Evolutionary conservation across 1,284 basidiomycete species (phyloP), one percentile per base, ranked within the genome.

Genomic region (Ceratobasidium papillatum): DNA sequence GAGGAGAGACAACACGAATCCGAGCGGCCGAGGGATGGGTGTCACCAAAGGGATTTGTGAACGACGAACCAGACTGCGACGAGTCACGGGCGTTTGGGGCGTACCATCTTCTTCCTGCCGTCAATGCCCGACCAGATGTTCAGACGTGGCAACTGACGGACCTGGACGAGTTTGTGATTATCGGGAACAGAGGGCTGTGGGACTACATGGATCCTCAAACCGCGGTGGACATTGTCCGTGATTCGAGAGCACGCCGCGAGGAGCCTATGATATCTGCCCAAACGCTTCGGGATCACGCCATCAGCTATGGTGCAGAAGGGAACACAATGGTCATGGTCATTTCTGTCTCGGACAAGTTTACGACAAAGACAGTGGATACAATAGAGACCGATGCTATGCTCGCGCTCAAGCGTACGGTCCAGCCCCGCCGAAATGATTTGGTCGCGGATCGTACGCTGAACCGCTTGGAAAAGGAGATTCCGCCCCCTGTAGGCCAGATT

Each of bases 251-350:
- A 9, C 94, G 95, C 80, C 84, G 89, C 34, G 87, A 88, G 19
- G 94, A 99, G 81, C 95, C 96, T 0, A 98, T 98, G 95, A 91
- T 96, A 79, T 97, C 98, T 2, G 95, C 97, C 0, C 96, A 98
- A 84, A 99, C 98, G 85, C 84, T 99, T 68, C 89, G 98, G 72
- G 98, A 99, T 82, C 94, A 98, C 78, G 96, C 98, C 11, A 94
- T 99, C 80, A 95, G 94, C 79, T 99, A 99, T 82, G 98, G 98
- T 14, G 96, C 96, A 9, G 91, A 95, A 77, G 94, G 94, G 17
- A 95, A 92, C 76, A 92, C 94, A 75, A 98, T 99, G 95, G 96
- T 99, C 83, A 99, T 99, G 97, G 95, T 99, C 45, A 89, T 99
- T 78, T 90, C 90, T 62, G 87, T 98, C 17, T 89, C 89, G 12